A percentile compares a stretch with the other conserved stretches of the same genome.
Conservation (phyloP, 1,284 basidiomycete species). For the Neolentinus lepideus region DNA sequence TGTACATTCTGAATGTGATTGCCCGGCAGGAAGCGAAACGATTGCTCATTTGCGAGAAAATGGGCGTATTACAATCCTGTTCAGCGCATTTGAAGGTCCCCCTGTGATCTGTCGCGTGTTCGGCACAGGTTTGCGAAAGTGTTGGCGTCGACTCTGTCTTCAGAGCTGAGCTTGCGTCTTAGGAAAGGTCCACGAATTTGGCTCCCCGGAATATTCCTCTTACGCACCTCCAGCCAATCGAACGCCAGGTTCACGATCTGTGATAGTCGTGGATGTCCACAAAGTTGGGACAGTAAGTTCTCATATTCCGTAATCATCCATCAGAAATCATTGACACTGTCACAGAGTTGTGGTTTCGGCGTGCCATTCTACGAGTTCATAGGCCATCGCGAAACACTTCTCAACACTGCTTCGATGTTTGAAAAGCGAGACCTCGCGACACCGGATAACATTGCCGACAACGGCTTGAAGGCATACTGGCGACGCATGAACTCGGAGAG, state of each 20-base stretch:
- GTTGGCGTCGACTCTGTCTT: background rate
- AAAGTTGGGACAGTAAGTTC: constrained; percentile 43
- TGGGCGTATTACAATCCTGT: constrained; percentile 47
- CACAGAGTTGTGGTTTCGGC: constrained; percentile 40
- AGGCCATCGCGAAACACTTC: constrained; percentile 33
- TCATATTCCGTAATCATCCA: background rate
- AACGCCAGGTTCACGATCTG: constrained; percentile 43
- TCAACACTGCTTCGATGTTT: constrained; percentile 20
- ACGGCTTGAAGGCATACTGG: constrained; percentile 37
- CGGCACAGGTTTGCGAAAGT: constrained; percentile 29
- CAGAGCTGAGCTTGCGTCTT: background rate
- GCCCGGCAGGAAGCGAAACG: constrained; percentile 38
- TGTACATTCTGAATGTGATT: background rate
- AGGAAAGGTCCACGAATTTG: constrained; percentile 41
- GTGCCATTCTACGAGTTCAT: constrained; percentile 45
- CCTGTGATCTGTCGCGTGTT: constrained; percentile 45
- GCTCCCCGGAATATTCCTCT: constrained; percentile 39
- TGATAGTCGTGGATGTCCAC: constrained; percentile 43
- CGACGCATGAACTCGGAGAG: constrained; percentile 31
- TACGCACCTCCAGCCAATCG: constrained; percentile 35
- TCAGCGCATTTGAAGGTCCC: constrained; percentile 47
- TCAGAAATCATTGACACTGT: background rate
- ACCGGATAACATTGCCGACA: constrained; percentile 10
- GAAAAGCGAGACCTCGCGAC: constrained; percentile 20
- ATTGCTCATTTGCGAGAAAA: constrained; percentile 55